Evolutionary conservation across 2,329 filamentous ascomycete genomes (phyloP).

Genomic region (Alternaria ethzedia): DNA sequence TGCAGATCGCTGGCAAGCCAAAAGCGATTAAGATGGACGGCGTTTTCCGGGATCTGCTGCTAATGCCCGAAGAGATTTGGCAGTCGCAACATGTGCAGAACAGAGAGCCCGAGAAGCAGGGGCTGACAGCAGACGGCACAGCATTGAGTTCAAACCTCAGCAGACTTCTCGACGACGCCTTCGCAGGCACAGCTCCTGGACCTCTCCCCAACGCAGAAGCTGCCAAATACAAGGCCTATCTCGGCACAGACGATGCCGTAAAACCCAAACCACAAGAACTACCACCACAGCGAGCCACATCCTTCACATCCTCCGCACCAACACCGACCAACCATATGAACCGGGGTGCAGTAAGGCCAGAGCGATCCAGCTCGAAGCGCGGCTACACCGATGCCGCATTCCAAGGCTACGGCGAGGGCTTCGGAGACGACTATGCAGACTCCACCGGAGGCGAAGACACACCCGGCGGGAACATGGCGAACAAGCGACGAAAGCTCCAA

Average conservation of each 20-base stretch:
- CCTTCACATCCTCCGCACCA: conserved; percentile 28
- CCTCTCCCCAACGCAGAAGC: conserved; percentile 51
- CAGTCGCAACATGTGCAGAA: conserved; percentile 47
- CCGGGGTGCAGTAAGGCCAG: conserved; percentile 62
- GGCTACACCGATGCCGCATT: conserved; percentile 77
- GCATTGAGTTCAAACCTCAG: conserved; percentile 30
- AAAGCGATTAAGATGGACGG: conserved; percentile 53
- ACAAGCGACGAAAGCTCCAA: conserved; percentile 45
- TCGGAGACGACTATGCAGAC: conserved; percentile 70
- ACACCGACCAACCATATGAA: conserved; percentile 45
- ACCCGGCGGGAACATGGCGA: conserved; percentile 31
- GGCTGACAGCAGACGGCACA: conserved; percentile 36
- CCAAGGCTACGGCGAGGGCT: conserved; percentile 76
- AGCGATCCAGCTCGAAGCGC: conserved; percentile 73
- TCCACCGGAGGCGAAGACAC: conserved; percentile 76
- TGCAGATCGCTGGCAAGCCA: conserved; percentile 57
- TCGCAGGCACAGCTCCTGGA: conserved; percentile 52
- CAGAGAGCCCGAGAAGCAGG: conserved; percentile 46
- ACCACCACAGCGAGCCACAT: conserved; percentile 27
- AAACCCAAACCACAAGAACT: conserved; percentile 38
- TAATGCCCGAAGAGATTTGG: conserved; percentile 52
- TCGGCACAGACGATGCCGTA: conserved; percentile 53
- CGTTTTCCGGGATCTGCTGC: conserved; percentile 43
- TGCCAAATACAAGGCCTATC: conserved; percentile 50
- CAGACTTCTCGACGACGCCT: conserved; percentile 49